Conservation (phyloP, 345 rosid genomes). For the Gynandropsis gynandra region DNA sequence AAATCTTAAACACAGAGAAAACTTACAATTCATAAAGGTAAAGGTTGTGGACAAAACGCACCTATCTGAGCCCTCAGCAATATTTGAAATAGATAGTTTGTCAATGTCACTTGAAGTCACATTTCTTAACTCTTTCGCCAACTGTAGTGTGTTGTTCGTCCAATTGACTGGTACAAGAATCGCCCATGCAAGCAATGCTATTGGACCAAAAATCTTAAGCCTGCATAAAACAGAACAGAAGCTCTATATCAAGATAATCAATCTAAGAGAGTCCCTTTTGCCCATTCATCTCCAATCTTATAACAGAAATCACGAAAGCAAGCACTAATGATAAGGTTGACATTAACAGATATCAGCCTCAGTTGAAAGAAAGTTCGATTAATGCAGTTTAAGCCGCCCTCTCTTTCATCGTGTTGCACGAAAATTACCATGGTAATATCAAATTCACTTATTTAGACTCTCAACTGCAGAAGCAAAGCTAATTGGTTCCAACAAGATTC, state of each 20-base stretch:
- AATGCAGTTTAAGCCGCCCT: no score
- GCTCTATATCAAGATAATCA: background rate
- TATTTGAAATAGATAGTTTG: slow-evolving; percentile 81
- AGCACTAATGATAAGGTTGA: no score
- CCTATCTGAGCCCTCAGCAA: slow-evolving; percentile 62
- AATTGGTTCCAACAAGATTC: no score
- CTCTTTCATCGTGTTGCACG: no score
- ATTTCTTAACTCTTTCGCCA: slow-evolving; percentile 28
- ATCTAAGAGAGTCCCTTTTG: no score
- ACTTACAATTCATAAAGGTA: background rate
- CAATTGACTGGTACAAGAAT: slow-evolving; percentile 72
- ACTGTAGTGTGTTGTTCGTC: slow-evolving; percentile 45
- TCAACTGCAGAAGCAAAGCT: no score
- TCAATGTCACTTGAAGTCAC: slow-evolving; percentile 83
- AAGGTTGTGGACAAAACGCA: slow-evolving; percentile 10
- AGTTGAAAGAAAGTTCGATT: no score
- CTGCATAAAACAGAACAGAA: slow-evolving; percentile 31
- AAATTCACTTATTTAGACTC: no score
- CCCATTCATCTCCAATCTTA: no score
- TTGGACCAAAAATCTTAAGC: slow-evolving; percentile 80
- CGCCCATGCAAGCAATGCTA: slow-evolving; percentile 68
- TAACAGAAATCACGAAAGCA: no score
- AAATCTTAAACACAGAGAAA: slow-evolving; percentile 1
- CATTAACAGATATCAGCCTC: no score
- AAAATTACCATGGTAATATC: no score